Conservation (phyloP, 2,329 filamentous ascomycete species). For the Penicillium sp. region DNA sequence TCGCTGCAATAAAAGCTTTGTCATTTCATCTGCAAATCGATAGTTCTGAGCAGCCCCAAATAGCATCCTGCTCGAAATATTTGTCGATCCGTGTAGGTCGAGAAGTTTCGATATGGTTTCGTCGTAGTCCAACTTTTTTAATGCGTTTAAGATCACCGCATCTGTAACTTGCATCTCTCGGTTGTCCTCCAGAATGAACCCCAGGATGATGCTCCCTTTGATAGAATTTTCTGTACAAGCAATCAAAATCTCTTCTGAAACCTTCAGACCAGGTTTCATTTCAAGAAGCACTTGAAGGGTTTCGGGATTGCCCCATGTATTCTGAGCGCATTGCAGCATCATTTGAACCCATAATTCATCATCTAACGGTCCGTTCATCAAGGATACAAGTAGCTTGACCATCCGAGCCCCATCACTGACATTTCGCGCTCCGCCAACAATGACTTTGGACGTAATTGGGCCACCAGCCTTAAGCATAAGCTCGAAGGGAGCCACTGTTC, state of each 20-base stretch:
- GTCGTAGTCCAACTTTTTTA: not conserved
- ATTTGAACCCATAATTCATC: not conserved
- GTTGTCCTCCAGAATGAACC: not conserved
- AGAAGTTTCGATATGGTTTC: not conserved
- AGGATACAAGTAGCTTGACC: not conserved
- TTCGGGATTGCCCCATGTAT: not conserved
- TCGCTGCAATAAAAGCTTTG: not conserved
- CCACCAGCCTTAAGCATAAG: not conserved
- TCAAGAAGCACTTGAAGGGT: not conserved
- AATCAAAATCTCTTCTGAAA: not conserved
- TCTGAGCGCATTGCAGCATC: not conserved
- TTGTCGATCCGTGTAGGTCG: not conserved
- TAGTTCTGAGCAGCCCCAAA: not conserved
- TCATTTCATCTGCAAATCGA: not conserved
- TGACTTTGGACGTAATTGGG: not conserved
- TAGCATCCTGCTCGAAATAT: not conserved
- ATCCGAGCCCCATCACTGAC: not conserved
- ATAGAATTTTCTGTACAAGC: not conserved
- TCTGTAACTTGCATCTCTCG: not conserved
- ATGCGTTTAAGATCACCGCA: not conserved
- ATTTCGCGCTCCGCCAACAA: not conserved
- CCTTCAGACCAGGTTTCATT: not conserved
- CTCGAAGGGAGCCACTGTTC: not conserved
- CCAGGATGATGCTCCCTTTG: not conserved
- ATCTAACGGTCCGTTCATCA: not conserved